Percentiles rank a stretch among this genome's conserved stretches.
Conservation (phyloP, 495 filamentous ascomycete genomes). For the Staphylotrichum longicolle region DNA sequence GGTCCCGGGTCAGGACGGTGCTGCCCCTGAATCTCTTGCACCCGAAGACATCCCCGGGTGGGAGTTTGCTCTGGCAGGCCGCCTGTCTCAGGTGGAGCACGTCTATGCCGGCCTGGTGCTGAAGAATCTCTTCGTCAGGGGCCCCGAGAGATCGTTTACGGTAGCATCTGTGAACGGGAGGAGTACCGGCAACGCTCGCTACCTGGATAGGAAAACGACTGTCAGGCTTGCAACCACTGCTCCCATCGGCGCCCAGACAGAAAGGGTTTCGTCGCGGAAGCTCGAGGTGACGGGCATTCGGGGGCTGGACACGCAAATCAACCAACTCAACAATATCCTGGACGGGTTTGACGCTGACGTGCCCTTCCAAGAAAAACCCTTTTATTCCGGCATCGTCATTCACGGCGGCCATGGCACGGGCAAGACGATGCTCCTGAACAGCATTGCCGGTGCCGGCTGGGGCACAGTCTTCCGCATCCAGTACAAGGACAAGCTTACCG, state of each 20-base stretch:
- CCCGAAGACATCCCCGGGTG: constrained; percentile 29
- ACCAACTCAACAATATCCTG: constrained; percentile 65
- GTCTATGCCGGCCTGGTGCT: constrained; percentile 51
- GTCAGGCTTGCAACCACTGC: constrained; percentile 35
- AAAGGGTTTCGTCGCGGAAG: constrained; percentile 22
- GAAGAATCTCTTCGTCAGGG: constrained; percentile 44
- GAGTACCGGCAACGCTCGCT: constrained; percentile 38
- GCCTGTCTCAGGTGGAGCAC: constrained; percentile 44
- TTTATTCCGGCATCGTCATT: constrained; percentile 62
- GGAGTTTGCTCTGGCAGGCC: constrained; percentile 33
- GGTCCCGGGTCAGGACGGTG: constrained; percentile 15
- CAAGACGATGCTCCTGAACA: constrained; percentile 67
- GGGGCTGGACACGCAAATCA: constrained; percentile 61
- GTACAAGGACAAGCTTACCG: constrained; percentile 52
- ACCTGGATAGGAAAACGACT: constrained; percentile 37
- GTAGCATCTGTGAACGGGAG: constrained; percentile 48
- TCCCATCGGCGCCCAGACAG: constrained; percentile 14
- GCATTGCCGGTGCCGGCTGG: constrained; percentile 68
- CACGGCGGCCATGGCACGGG: constrained; percentile 83
- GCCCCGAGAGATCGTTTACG: constrained; percentile 47
- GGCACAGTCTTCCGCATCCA: constrained; percentile 61
- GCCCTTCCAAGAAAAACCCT: constrained; percentile 33
- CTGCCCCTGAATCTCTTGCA: constrained; percentile 15
- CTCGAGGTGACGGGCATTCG: constrained; percentile 53
- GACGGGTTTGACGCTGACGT: constrained; percentile 49